Base-by-base conservation (phyloP, 352 stramenopile species). In the Achlya hypogyna region DNA sequence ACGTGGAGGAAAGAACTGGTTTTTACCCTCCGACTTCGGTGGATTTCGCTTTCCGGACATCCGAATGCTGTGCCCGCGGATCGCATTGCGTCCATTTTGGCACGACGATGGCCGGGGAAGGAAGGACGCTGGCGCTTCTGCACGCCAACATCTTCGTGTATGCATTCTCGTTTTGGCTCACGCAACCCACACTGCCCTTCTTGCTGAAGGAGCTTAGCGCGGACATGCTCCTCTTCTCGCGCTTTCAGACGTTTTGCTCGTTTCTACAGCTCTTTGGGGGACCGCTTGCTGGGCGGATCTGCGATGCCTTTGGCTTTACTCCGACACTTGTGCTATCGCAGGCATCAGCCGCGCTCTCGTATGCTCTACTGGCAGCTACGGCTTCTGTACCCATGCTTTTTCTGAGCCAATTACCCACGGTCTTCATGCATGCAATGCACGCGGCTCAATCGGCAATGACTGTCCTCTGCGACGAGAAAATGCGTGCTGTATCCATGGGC, bases 351-450 rank as follows among this genome's bases (percentile, higher is more conserved):
- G 27, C 56, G 0, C 40, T 70, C 20, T 23, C 40, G 8, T 73
- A 73, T 43, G 16, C 38, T 12, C 56, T 71, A 22, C 62, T 72
- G 53, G 65, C 38, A 22, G 51, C 31, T 2, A 47, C 69, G 20
- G 38, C 38, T 4, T 52, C 31, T 9, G 53, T 64, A 22, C 14
- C 52, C 5, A 54, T 68, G 54, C 54, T 72, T 8, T 53, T 53
- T 8, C 32, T 73, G 14, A 69, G 53, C 28, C 52, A 69, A 14
- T 5, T 73, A 6, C 56, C 65, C 9, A 69, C 53, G 2, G 53
- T 69, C 8, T 49, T 71, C 23, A 69, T 72, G 65, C 69, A 73
- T 27, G 52, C 64, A 18, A 73, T 73, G 69, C 53, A 72, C 23
- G 62, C 49, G n/a, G 60, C 63, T 4, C 64, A 73, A 51, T 65